Evolutionary conservation across 495 filamentous ascomycete genomes (phyloP).

Genomic region (Aspergillus biplanus): DNA sequence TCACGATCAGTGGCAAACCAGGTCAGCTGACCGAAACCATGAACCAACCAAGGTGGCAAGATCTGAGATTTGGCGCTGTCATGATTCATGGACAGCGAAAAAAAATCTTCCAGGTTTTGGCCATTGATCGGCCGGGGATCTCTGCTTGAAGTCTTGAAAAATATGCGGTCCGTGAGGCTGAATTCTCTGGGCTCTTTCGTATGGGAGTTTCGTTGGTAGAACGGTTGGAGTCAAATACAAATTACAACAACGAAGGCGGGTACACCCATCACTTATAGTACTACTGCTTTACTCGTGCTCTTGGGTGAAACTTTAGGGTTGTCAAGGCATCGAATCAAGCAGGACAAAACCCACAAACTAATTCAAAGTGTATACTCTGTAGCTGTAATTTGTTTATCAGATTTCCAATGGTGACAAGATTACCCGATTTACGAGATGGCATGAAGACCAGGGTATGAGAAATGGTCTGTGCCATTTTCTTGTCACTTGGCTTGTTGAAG

Average conservation of each 20-base stretch:
- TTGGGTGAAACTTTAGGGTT: not conserved
- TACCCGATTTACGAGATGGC: not conserved
- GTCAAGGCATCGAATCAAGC: not conserved
- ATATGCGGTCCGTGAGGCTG: too few species aligned
- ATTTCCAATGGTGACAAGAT: not conserved
- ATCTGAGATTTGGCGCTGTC: not conserved
- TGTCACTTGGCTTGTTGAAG: not conserved
- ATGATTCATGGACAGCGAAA: constrained; percentile 1
- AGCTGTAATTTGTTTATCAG: not conserved
- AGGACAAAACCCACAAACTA: not conserved
- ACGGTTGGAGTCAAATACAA: too few species aligned
- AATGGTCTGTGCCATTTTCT: too few species aligned
- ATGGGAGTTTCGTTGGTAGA: too few species aligned
- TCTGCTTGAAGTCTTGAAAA: too few species aligned
- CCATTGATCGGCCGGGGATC: too few species aligned
- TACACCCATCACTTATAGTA: too few species aligned
- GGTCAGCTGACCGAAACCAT: constrained; percentile 18
- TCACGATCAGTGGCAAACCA: constrained; percentile 13
- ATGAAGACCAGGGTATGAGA: too few species aligned
- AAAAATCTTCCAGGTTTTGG: too few species aligned
- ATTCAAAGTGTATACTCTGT: not conserved
- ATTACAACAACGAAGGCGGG: not conserved
- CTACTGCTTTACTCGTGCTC: not conserved
- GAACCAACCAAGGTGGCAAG: constrained; percentile 13
- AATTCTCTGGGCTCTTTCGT: too few species aligned